Conservation (phyloP, 441 rosid genomes). For the Populus trichocarpa region DNA sequence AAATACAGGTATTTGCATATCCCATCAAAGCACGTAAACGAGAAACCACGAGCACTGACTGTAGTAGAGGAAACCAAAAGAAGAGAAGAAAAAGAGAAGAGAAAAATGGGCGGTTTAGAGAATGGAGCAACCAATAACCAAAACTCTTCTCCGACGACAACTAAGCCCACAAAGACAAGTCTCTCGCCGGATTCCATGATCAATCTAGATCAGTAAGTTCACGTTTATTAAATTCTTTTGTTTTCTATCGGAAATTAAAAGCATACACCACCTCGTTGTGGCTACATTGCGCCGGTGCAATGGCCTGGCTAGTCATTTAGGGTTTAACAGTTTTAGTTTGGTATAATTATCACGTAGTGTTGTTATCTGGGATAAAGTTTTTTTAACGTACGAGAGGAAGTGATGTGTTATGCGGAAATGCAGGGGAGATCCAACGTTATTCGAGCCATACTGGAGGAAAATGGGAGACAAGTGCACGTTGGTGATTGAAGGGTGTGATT, state of each 20-base stretch:
- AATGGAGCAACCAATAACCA: background rate
- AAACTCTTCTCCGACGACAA: slow-evolving; percentile 5
- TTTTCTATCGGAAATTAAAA: background rate
- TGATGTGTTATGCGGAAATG: background rate
- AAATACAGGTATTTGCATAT: too few relatives aligned
- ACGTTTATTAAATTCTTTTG: background rate
- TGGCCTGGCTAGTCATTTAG: background rate
- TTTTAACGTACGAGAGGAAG: background rate
- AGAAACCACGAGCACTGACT: too few relatives aligned
- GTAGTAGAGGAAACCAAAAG: too few relatives aligned
- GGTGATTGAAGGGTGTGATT: slow-evolving; percentile 53
- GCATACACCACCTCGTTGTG: background rate
- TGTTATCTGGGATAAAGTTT: background rate
- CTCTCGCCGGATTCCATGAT: slow-evolving; percentile 26
- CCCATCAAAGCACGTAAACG: too few relatives aligned
- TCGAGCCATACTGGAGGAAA: slow-evolving; percentile 63
- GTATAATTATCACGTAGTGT: too few relatives aligned
- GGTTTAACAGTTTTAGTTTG: background rate
- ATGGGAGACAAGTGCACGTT: slow-evolving; percentile 57
- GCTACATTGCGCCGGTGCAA: background rate
- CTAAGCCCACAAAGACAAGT: background rate
- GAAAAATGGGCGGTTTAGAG: slow-evolving; percentile 24
- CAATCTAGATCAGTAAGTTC: slow-evolving; percentile 46
- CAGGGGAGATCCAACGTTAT: slow-evolving; percentile 74
- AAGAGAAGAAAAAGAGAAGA: background rate